Evolutionary conservation across 1,284 basidiomycete genomes (phyloP), one percentile per base, ranked within the genome.

Genomic region (Neonothopanus nambi): DNA sequence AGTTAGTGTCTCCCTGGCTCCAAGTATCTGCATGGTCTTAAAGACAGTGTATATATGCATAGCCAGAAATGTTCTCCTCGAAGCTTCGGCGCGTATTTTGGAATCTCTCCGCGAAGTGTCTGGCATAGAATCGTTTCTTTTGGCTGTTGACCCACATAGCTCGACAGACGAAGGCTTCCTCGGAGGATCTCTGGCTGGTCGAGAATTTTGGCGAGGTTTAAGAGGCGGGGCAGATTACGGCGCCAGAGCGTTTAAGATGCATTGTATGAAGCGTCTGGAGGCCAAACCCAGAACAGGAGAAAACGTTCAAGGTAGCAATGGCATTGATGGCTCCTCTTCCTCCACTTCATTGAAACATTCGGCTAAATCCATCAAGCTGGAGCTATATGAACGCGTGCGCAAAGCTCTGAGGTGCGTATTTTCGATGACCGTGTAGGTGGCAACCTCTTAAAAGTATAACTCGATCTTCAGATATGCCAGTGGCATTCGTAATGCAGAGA

Each of bases 131-230:
- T 82, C 84, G 0, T 82, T 86, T 60, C 59, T 86, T 45, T 73
- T 87, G 3, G 80, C 81, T 1, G 76, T 86, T 36, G 76, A 85
- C 59, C 80, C 82, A 1, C 59, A 61, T 21, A 71, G 79, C 57
- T 59, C 69, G 12, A 55, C 65, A 1, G 78, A 82, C 61, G 66
- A 69, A 38, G 81, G 81, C 0, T 87, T 86, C 65, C 70, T 87
- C 4, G 85, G 85, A 7, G 85, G 85, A 2, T 80, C 82, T 2
- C 42, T 78, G 1, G 60, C 69, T 6, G 85, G 84, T 4, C 75
- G 84, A 41, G 82, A 85, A 52, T 87, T 83, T 59, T 87, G 84
- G 84, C 70, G 82, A 17, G 76, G 77, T 4, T 64, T 84, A 48
- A 69, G 84, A 54, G 73, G 77, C 20, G 84, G 85, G 9, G 84